A percentile compares a stretch with the other conserved stretches of the same genome.
Evolutionary conservation across 129 eudicot species (phyloP).

Genomic region (Tagetes patula): DNA sequence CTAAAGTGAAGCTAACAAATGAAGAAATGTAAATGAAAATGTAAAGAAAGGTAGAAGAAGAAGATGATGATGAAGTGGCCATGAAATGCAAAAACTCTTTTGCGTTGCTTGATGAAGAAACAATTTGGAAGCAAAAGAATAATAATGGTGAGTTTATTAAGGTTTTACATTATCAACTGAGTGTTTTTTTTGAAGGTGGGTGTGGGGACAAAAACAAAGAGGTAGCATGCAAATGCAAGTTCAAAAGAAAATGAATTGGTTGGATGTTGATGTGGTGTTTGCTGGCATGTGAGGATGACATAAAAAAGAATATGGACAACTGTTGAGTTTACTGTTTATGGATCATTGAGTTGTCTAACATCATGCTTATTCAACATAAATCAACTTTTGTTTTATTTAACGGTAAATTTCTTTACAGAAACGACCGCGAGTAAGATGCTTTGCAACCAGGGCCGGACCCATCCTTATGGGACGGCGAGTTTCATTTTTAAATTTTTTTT

Average conservation of each 20-base stretch:
- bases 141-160: constrained; percentile 16
- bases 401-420: too few relatives aligned
- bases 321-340: not conserved
- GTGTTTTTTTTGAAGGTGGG: not conserved
- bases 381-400: not conserved
- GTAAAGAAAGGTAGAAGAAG: constrained; percentile 34
- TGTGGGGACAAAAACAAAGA: constrained; percentile 15
- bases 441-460: too few relatives aligned
- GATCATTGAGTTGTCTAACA: constrained; percentile 9
- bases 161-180: constrained; percentile 60
- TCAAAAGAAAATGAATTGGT: constrained; percentile 27
- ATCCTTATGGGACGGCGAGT: too few relatives aligned
- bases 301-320: too few relatives aligned
- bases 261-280: constrained; percentile 35
- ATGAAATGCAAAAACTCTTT: constrained; percentile 24
- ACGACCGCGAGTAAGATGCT: too few relatives aligned
- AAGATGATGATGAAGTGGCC: constrained; percentile 46
- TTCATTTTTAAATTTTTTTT: too few relatives aligned
- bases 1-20: constrained; percentile 51
- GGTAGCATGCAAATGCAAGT: constrained; percentile 24
- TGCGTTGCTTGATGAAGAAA: not conserved
- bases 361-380: not conserved
- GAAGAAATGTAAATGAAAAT: constrained; percentile 52
- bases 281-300: constrained; percentile 30
- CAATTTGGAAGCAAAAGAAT: not conserved